A percentile compares a stretch with the other conserved stretches of the same genome.
Conservation (phyloP, 805 yeast genomes). For the Hagleromyces aurorensis region DNA sequence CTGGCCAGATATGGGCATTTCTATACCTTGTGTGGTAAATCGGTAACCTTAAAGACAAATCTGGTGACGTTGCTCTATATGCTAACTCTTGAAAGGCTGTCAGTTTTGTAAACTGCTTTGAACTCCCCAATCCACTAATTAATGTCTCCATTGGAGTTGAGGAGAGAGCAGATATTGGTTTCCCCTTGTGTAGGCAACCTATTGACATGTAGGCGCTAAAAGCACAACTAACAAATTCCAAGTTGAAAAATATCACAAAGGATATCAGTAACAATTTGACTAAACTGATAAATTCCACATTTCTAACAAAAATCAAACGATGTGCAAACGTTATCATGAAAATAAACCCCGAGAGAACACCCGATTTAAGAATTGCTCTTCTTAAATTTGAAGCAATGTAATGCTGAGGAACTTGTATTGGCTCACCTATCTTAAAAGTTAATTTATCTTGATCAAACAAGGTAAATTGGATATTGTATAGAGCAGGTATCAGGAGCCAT, state of each 20-base stretch:
- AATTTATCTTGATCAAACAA: conserved; percentile 50
- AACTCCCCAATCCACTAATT: conserved; percentile 52
- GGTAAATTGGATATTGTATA: conserved; percentile 45
- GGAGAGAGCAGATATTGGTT: conserved; percentile 46
- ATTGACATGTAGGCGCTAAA: conserved; percentile 60
- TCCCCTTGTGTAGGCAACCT: conserved; percentile 64
- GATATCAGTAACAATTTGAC: conserved; percentile 30
- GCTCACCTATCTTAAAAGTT: conserved; percentile 35
- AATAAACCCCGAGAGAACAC: conserved; percentile 35
- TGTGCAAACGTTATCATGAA: conserved; percentile 33
- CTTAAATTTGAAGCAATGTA: conserved; percentile 24
- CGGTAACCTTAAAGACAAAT: conserved; percentile 40
- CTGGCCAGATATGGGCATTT: conserved; percentile 46
- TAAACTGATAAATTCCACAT: conserved; percentile 24
- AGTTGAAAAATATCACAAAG: conserved; percentile 32
- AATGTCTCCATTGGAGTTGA: conserved; percentile 57
- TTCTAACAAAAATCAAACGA: conserved; percentile 32
- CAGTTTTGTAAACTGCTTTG: conserved; percentile 41
- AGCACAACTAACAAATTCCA: conserved; percentile 52
- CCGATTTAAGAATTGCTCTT: conserved; percentile 16
- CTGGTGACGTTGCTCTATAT: conserved; percentile 46
- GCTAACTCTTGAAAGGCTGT: conserved; percentile 76
- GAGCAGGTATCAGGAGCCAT: conserved; percentile 33
- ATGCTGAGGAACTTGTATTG: conserved; percentile 34
- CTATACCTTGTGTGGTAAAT: conserved; percentile 46